Percentiles rank a stretch among this genome's conserved stretches.
These are phyloP conservation scores for Fusarium sp. DNA, from an alignment of 2,329 filamentous ascomycete genomes.

Conservation along the genomic window DNA sequence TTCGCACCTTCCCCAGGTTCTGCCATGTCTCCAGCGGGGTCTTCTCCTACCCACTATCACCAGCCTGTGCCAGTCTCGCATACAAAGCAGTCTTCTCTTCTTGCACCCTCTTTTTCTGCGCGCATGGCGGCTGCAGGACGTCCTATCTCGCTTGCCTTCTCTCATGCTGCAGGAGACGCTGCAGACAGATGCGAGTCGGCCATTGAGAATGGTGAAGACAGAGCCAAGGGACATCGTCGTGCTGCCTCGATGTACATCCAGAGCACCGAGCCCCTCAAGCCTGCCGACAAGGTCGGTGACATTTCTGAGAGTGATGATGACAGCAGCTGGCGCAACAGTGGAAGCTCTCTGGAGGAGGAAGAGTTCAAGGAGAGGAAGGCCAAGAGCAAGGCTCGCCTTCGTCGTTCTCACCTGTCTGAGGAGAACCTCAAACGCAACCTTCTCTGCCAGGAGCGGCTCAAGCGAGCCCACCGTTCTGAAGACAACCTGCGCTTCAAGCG, in stretches of 20 bases:
- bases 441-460: conserved; percentile 9
- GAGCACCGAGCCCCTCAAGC: background rate
- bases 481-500: conserved; percentile 1
- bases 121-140: conserved; percentile 15
- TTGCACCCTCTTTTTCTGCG: conserved; percentile 19
- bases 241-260: conserved; percentile 10
- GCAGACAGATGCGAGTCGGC: conserved; percentile 23
- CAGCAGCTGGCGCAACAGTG: conserved; percentile 15
- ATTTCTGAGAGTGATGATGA: conserved; percentile 16
- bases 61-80: conserved; percentile 12
- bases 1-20: conserved; percentile 12
- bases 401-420: conserved; percentile 16
- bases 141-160: conserved; percentile 13
- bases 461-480: conserved; percentile 12
- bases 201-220: background rate
- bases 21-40: conserved; percentile 9
- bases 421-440: conserved; percentile 34
- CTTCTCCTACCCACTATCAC: conserved; percentile 14
- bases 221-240: conserved; percentile 21
- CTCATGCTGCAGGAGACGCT: conserved; percentile 22
- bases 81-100: background rate
- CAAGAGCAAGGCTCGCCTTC: background rate
- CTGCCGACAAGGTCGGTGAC: background rate
- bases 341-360: conserved; percentile 21
- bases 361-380: conserved; percentile 3